Percentiles rank a stretch among this genome's conserved stretches.
Conservation (phyloP, 192 early-diverging fungal species). For the Coemansia guatemalensis region DNA sequence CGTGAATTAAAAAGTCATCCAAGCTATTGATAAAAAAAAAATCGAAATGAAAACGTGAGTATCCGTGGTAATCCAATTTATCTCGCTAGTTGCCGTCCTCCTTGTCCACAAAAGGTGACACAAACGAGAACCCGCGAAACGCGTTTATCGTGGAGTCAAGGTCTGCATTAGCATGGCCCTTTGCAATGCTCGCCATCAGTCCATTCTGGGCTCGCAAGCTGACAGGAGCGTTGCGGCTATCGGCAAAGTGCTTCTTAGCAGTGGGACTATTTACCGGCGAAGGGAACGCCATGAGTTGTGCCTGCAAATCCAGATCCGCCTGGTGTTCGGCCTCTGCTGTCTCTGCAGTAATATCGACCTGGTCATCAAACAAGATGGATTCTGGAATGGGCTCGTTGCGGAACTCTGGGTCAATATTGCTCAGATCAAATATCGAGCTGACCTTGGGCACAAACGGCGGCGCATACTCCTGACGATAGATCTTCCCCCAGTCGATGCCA, state of each 20-base stretch:
- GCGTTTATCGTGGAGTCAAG: slow-evolving; percentile 33
- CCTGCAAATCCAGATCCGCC: slow-evolving; percentile 29
- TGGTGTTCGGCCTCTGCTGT: slow-evolving; percentile 45
- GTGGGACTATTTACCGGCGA: not conserved
- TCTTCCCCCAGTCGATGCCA: slow-evolving; percentile 64
- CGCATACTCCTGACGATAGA: slow-evolving; percentile 60
- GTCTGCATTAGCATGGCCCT: slow-evolving; percentile 12
- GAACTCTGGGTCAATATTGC: slow-evolving; percentile 56
- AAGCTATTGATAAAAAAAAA: not conserved
- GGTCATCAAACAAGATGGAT: slow-evolving; percentile 37
- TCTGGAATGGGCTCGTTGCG: slow-evolving; percentile 51
- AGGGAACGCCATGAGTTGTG: slow-evolving; percentile 38
- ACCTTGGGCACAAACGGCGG: slow-evolving; percentile 73
- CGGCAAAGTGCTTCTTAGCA: slow-evolving; percentile 1
- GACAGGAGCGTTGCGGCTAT: not conserved
- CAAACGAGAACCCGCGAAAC: slow-evolving; percentile 50
- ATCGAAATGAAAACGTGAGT: not conserved
- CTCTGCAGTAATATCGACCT: slow-evolving; percentile 37
- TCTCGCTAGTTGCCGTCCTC: slow-evolving; percentile 18
- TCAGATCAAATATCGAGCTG: slow-evolving; percentile 52
- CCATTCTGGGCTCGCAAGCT: slow-evolving; percentile 12
- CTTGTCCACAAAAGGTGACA: slow-evolving; percentile 35
- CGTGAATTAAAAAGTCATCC: too few species aligned
- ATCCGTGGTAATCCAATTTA: not conserved
- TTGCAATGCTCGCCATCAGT: too few species aligned